Conservation (phyloP, 2,329 filamentous ascomycete genomes). For the Diaporthe humulicola region DNA sequence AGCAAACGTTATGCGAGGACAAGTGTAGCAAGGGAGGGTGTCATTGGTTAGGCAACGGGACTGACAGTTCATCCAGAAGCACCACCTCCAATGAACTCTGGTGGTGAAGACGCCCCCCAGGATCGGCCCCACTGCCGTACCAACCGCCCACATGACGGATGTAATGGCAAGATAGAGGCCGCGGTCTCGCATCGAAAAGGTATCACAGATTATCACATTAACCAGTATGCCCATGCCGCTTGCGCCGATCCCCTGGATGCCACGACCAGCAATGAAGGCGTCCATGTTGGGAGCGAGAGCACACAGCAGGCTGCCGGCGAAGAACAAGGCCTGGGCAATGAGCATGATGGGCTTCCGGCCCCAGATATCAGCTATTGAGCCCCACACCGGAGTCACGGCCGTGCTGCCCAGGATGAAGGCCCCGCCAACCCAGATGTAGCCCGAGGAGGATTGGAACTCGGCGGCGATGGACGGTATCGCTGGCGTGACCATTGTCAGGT, state of each 20-base stretch:
- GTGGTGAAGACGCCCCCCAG: constrained; percentile 78
- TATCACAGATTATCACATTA: constrained; percentile 70
- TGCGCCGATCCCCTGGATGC: constrained; percentile 69
- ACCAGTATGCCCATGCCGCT: constrained; percentile 71
- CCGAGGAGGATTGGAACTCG: constrained; percentile 74
- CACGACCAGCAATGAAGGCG: constrained; percentile 67
- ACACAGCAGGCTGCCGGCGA: constrained; percentile 67
- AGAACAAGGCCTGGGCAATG: constrained; percentile 64
- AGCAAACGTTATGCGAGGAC: background rate
- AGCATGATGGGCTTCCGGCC: constrained; percentile 69
- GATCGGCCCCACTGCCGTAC: constrained; percentile 74
- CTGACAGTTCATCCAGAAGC: constrained; percentile 73
- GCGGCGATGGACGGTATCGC: constrained; percentile 75
- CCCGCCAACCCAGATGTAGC: constrained; percentile 84
- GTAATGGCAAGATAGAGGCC: constrained; percentile 67
- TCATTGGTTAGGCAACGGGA: background rate
- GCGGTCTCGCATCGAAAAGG: constrained; percentile 65
- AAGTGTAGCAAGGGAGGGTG: too few species aligned
- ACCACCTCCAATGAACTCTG: constrained; percentile 75
- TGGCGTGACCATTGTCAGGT: constrained; percentile 75
- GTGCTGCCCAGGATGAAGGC: constrained; percentile 81
- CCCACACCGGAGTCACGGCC: constrained; percentile 77
- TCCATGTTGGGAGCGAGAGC: constrained; percentile 63
- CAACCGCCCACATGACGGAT: constrained; percentile 73
- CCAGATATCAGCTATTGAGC: constrained; percentile 71